Conservation (phyloP, 495 filamentous ascomycete species). For the Aspergillus sclerotioniger region DNA sequence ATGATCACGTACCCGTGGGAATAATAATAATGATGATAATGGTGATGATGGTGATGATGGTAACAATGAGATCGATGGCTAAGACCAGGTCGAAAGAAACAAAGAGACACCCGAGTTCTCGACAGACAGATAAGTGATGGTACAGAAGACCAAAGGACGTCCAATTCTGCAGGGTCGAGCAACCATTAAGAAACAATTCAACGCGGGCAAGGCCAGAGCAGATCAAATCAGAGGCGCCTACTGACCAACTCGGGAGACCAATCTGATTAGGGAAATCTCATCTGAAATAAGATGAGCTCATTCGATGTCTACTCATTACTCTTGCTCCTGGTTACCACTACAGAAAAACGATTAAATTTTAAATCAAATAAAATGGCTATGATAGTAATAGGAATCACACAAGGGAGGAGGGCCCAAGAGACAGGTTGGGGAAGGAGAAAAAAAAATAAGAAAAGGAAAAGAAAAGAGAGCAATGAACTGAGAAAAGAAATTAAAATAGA, state of each 20-base stretch:
- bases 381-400: neutral
- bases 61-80: conserved; percentile 3
- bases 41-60: neutral
- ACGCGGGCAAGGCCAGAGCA: conserved; percentile 10
- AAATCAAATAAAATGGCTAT: neutral
- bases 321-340: neutral
- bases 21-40: conserved; percentile 4
- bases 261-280: conserved; percentile 21
- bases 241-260: conserved; percentile 11
- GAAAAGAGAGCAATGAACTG: neutral
- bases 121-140: conserved; percentile 1
- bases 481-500: neutral
- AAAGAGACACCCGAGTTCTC: neutral
- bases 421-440: neutral
- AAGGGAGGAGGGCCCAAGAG: neutral
- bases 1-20: conserved; percentile 5
- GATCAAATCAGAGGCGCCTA: conserved; percentile 6
- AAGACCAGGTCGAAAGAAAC: neutral
- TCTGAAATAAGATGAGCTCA: conserved; percentile 12
- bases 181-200: conserved; percentile 13
- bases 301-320: neutral
- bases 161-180: conserved; percentile 11
- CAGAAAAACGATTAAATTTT: neutral
- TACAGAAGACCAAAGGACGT: conserved; percentile 4
- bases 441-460: neutral